Base-by-base conservation (phyloP, 2,329 filamentous ascomycete species). In the Stachybotrys echinatus region DNA sequence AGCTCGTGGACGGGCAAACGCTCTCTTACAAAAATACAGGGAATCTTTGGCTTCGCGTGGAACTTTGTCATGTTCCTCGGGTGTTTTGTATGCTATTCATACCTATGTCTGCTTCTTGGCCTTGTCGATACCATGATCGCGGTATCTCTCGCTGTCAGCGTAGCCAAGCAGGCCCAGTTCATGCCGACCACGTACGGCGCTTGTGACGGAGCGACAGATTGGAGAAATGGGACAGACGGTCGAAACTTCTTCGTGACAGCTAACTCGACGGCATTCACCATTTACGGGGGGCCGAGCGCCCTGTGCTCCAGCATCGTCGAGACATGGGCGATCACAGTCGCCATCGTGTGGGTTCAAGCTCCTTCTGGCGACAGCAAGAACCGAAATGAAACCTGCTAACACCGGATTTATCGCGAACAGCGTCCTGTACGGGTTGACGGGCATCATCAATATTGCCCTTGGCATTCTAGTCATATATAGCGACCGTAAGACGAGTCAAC, bases 221-320 rank as follows among this genome's bases (percentile, higher is more conserved):
- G 48, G 48, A 39, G 31, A n/a, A 48, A 48, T 31, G 46, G 37
- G 19, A 48, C 46, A 7, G 46, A 48, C 37, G 46, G 46, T 17
- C 21, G 46, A 20, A 48, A 48, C 37, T 48, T 23, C 18, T 48
- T 48, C 37, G 7, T 42, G 34, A 20, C 21, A 20, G 37, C 21
- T 12, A 45, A 17, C 12, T 31, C 27, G 12, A 31, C 27, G 7
- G 12, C 27, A 12, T 31, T 31, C 27, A 31, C 27, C 12, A 12
- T 6, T 12, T 31, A 31, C 27, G 27, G 27, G 27, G 27, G 27
- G 27, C 27, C 27, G 12, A 31, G 27, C 27, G 27, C 27, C 27
- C 27, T 31, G 27, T 31, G 27, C 27, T 31, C 12, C 27, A 31
- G 7, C 6, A 31, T 31, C 27, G 27, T 31, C 27, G 27, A 31